Percentiles rank a stretch among this genome's conserved stretches.
Evolutionary conservation across 129 eudicot species (phyloP).

Genomic region (sunflower (Helianthus annuus)): HanXRQr2.0-SUNRISE NC_035440.2:38434579-38435078

Average conservation of each 20-base stretch:
- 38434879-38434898: no score
- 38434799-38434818: not conserved
- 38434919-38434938: not conserved
- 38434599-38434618: slow-evolving; percentile 72
- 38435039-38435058: no score
- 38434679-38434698: slow-evolving; percentile 75
- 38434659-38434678: slow-evolving; percentile 80
- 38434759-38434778: slow-evolving; percentile 45
- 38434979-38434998: not conserved
- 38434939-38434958: no score
- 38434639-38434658: slow-evolving; percentile 91
- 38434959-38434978: no score
- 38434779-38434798: slow-evolving; percentile 4
- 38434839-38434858: slow-evolving; percentile 11
- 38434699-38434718: slow-evolving; percentile 69
- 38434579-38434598: slow-evolving; percentile 72
- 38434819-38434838: slow-evolving; percentile 7
- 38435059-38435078: no score
- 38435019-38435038: no score
- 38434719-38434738: slow-evolving; percentile 65
- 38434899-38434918: not conserved
- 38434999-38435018: not conserved
- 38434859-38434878: not conserved
- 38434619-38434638: slow-evolving; percentile 71
- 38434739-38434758: slow-evolving; percentile 82